These are phyloP conservation scores for Fusarium dlaminii DNA, from an alignment of 2,329 filamentous ascomycete species.

Conservation along the genomic window DNA sequence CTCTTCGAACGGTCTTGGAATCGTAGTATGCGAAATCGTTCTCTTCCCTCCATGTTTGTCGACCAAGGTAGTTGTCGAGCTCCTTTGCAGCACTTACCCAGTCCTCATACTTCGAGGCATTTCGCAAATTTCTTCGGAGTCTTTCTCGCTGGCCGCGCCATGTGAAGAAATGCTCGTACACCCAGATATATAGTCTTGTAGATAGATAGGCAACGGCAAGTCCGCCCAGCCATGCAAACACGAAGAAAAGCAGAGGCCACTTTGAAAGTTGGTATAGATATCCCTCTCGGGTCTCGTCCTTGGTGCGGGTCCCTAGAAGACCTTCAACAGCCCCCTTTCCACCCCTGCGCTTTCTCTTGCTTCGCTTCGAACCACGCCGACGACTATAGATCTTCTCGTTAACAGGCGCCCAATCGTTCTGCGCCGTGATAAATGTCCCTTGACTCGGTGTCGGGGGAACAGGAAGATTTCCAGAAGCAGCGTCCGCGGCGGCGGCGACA, in stretches of 20 bases:
- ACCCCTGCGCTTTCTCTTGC: constrained; percentile 44
- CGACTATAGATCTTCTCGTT: constrained; percentile 69
- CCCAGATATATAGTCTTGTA: constrained; percentile 87
- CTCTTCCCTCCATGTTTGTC: constrained; percentile 80
- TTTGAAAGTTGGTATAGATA: constrained; percentile 90
- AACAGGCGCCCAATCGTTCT: constrained; percentile 96
- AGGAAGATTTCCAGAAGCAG: constrained; percentile 50
- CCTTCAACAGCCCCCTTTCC: constrained; percentile 51
- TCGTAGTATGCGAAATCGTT: constrained; percentile 89
- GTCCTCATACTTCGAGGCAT: constrained; percentile 78
- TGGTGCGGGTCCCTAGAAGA: constrained; percentile 67
- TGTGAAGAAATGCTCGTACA: constrained; percentile 90
- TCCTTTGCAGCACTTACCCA: constrained; percentile 84
- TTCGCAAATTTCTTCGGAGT: constrained; percentile 75
- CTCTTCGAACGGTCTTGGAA: constrained; percentile 80
- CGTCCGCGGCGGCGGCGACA: constrained; percentile 51
- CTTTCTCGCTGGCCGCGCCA: constrained; percentile 84
- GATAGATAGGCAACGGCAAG: constrained; percentile 78
- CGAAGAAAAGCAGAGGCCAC: constrained; percentile 86
- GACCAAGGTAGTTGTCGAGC: constrained; percentile 83
- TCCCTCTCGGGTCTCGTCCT: constrained; percentile 94
- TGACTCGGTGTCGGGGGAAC: constrained; percentile 39
- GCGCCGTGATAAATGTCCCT: constrained; percentile 79
- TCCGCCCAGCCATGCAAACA: constrained; percentile 81
- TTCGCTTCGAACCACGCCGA: constrained; percentile 52